Evolutionary conservation across 495 filamentous ascomycete species (phyloP).

Genomic region (Diplogelasinospora grovesii): DNA sequence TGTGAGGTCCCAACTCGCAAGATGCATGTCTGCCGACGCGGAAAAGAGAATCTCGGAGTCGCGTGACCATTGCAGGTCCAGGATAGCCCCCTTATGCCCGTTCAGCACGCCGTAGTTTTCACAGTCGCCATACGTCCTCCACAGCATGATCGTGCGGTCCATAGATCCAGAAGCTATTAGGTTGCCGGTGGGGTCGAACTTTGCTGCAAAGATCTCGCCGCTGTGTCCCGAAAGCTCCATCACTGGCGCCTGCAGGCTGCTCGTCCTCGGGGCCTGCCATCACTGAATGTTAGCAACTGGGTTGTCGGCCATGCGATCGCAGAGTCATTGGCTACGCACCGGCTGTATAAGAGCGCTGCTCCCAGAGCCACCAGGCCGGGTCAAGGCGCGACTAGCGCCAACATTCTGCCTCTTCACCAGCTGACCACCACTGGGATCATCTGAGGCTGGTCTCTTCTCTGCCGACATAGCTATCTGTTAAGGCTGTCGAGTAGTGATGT

Average conservation of each 20-base stretch:
- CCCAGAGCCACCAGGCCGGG: conserved; percentile 59
- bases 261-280: conserved; percentile 78
- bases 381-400: conserved; percentile 52
- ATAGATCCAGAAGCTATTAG: conserved; percentile 92
- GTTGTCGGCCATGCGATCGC: not conserved
- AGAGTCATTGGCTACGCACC: conserved; percentile 48
- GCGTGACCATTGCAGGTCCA: conserved; percentile 94
- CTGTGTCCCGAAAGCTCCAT: conserved; percentile 85
- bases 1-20: conserved; percentile 93
- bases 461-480: conserved; percentile 83
- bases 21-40: conserved; percentile 82
- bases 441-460: conserved; percentile 82
- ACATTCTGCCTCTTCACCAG: conserved; percentile 87
- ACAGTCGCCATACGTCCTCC: conserved; percentile 85
- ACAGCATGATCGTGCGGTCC: conserved; percentile 88
- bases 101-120: conserved; percentile 85
- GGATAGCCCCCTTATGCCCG: conserved; percentile 82
- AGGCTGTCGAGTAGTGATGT: too few species aligned
- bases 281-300: conserved; percentile 17
- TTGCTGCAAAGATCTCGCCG: conserved; percentile 82
- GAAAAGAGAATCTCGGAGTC: conserved; percentile 88
- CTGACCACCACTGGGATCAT: conserved; percentile 71
- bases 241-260: conserved; percentile 80
- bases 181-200: conserved; percentile 82
- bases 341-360: conserved; percentile 71